Percentiles rank a stretch among this genome's conserved stretches.
phyloP scores from a whole-genome alignment of 1,139 yeast species.

The Geotrichum australiense region DNA sequence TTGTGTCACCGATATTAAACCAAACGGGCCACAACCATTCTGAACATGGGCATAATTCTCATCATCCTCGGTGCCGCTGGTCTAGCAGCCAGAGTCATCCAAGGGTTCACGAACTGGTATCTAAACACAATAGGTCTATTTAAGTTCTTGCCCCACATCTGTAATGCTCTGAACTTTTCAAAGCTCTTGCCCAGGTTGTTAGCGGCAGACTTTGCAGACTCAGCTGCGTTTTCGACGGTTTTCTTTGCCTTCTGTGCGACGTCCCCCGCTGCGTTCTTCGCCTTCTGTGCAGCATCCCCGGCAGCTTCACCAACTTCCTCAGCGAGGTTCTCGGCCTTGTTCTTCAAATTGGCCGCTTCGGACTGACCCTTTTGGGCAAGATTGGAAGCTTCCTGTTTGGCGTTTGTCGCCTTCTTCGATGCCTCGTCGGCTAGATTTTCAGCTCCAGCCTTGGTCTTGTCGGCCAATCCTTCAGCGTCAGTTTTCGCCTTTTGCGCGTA shows the following conservation, averaged over 20 bases:
- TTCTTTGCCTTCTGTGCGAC: background rate
- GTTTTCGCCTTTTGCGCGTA: background rate
- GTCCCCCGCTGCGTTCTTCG: background rate
- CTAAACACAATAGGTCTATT: background rate
- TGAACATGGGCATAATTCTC: background rate
- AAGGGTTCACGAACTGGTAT: background rate
- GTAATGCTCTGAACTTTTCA: background rate
- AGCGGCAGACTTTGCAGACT: background rate
- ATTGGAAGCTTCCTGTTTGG: too few relatives aligned
- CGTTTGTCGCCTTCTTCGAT: too few relatives aligned
- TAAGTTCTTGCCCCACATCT: background rate
- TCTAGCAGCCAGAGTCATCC: background rate
- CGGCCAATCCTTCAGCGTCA: background rate
- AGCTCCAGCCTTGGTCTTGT: background rate
- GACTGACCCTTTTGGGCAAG: too few relatives aligned
- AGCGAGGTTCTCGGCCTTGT: background rate
- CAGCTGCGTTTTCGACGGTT: background rate
- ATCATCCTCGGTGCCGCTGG: background rate
- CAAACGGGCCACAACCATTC: too few relatives aligned
- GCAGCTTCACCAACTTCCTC: background rate
- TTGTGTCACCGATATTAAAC: too few relatives aligned
- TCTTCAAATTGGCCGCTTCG: too few relatives aligned
- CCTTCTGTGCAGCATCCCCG: background rate
- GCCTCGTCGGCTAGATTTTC: too few relatives aligned
- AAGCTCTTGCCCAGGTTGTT: background rate